Conservation (phyloP, 2,329 filamentous ascomycete genomes). For the Fusarium subtropicale region DNA sequence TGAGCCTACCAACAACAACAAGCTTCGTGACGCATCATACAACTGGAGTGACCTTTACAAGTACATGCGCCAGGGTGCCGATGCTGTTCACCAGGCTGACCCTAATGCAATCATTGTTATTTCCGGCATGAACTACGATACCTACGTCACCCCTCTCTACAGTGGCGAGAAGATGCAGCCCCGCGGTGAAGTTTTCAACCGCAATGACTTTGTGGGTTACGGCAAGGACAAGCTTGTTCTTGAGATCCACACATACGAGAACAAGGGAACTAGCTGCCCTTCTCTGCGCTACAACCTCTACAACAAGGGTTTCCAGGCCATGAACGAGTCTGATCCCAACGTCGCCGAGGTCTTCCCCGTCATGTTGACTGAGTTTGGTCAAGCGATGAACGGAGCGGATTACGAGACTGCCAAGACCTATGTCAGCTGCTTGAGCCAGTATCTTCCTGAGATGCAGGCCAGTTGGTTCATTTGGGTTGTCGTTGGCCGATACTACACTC, state of each 20-base stretch:
- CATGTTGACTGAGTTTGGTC: conserved; percentile 66
- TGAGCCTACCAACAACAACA: conserved; percentile 51
- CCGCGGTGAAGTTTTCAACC: conserved; percentile 57
- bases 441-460: conserved; percentile 59
- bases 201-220: conserved; percentile 61
- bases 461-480: conserved; percentile 71
- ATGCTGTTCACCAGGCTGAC: conserved; percentile 64
- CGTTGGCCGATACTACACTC: conserved; percentile 68
- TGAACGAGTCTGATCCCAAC: conserved; percentile 53
- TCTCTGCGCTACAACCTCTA: conserved; percentile 60
- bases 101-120: conserved; percentile 67
- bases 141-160: conserved; percentile 63
- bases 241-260: conserved; percentile 72
- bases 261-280: conserved; percentile 60
- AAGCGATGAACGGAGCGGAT: conserved; percentile 60
- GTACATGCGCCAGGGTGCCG: conserved; percentile 61
- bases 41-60: conserved; percentile 69
- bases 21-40: conserved; percentile 55
- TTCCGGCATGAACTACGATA: conserved; percentile 69
- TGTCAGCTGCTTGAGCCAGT: conserved; percentile 62
- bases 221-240: conserved; percentile 65
- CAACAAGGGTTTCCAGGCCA: conserved; percentile 64
- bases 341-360: conserved; percentile 54
- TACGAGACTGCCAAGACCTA: conserved; percentile 59
- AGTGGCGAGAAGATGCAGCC: conserved; percentile 61